Conservation (phyloP, 2,329 filamentous ascomycete genomes). For the Lachnellula hyalina region DNA sequence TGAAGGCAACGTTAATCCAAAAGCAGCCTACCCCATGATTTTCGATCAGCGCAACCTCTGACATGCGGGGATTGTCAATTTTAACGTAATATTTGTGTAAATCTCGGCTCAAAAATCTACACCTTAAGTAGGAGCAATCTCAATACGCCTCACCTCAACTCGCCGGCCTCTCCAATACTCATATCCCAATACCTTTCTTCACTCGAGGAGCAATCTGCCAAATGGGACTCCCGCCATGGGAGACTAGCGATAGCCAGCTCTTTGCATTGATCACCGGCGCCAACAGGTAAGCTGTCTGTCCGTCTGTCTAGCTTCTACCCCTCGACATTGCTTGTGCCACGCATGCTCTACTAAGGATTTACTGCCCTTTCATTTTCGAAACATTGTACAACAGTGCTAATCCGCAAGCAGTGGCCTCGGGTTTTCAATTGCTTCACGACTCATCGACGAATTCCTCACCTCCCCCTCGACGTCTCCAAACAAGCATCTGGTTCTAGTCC, state of each 20-base stretch:
- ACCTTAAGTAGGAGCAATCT: too few relatives aligned
- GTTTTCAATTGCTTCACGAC: slow-evolving; percentile 72
- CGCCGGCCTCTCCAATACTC: not conserved
- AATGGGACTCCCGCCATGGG: slow-evolving; percentile 33
- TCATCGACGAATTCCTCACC: slow-evolving; percentile 84
- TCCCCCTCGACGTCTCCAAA: slow-evolving; percentile 59
- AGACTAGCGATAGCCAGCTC: slow-evolving; percentile 39
- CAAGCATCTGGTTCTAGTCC: slow-evolving; percentile 71
- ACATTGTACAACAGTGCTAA: slow-evolving; percentile 25
- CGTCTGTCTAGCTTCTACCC: not conserved
- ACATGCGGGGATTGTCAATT: too few relatives aligned
- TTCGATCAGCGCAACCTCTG: too few relatives aligned
- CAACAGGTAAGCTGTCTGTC: slow-evolving; percentile 61
- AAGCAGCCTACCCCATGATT: too few relatives aligned
- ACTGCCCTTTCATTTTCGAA: not conserved
- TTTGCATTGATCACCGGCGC: slow-evolving; percentile 77
- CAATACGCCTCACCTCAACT: too few relatives aligned
- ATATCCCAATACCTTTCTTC: not conserved
- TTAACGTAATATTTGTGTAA: too few relatives aligned
- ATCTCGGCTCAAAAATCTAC: too few relatives aligned
- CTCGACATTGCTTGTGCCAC: not conserved
- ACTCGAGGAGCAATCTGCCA: not conserved
- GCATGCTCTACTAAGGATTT: not conserved
- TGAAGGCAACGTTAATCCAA: too few relatives aligned
- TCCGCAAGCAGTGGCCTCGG: slow-evolving; percentile 68